Conservation (phyloP, 495 filamentous ascomycete species). For the Letharia lupina region DNA sequence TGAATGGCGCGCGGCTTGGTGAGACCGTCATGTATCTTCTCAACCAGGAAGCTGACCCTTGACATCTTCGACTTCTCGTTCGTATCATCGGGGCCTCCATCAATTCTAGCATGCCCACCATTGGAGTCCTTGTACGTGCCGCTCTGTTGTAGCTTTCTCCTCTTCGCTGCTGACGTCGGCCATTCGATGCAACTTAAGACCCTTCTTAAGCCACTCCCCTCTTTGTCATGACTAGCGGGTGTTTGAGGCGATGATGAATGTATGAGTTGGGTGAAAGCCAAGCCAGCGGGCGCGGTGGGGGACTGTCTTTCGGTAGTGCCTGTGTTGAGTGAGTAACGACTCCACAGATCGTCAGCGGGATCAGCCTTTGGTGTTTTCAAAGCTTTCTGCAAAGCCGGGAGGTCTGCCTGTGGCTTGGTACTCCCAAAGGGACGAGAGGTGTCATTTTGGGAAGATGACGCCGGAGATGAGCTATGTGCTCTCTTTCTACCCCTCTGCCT, state of each 20-base stretch:
- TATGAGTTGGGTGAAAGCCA: conserved; percentile 51
- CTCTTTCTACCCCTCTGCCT: conserved; percentile 55
- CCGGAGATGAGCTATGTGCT: conserved; percentile 71
- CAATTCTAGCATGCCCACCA: conserved; percentile 32
- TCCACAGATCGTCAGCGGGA: conserved; percentile 80
- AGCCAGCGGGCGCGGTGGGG: conserved; percentile 26
- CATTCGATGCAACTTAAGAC: conserved; percentile 61
- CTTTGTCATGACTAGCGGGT: conserved; percentile 32
- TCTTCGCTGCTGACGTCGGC: conserved; percentile 50
- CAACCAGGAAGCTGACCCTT: conserved; percentile 54
- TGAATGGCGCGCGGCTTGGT: conserved; percentile 31
- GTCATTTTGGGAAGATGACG: conserved; percentile 56
- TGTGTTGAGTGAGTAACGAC: conserved; percentile 44
- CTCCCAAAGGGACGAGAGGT: conserved; percentile 34
- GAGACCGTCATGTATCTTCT: conserved; percentile 57
- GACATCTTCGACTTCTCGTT: conserved; percentile 44
- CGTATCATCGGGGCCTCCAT: conserved; percentile 43
- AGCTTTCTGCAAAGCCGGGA: conserved; percentile 46
- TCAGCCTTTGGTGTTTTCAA: conserved; percentile 72
- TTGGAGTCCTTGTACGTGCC: conserved; percentile 29
- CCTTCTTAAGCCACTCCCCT: conserved; percentile 51
- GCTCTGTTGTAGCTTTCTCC: conserved; percentile 34
- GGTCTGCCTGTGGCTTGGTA: conserved; percentile 38
- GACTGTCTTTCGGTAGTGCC: conserved; percentile 27
- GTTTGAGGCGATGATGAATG: conserved; percentile 62